Percentiles rank a stretch among this genome's conserved stretches.
These are phyloP conservation scores for Aspergillus nanangensis DNA, from an alignment of 495 filamentous ascomycete genomes.

Conservation along the genomic window DNA sequence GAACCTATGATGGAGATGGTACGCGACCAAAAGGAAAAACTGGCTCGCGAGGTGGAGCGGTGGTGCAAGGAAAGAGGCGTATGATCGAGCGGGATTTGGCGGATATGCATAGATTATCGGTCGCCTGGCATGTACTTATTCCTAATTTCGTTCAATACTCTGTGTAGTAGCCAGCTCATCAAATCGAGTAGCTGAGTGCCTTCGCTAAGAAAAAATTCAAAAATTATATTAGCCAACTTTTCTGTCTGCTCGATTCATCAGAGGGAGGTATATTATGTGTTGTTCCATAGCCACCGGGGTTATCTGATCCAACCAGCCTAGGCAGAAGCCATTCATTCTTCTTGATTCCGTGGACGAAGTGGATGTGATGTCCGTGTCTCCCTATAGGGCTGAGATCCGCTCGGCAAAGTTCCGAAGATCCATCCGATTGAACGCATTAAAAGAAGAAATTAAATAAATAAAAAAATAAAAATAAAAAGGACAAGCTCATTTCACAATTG, in stretches of 20 bases:
- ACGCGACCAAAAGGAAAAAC: constrained; percentile 59
- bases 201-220: no score
- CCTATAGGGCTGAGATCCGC: background rate
- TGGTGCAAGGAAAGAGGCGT: constrained; percentile 73
- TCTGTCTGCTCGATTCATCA: no score
- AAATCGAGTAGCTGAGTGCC: no score
- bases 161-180: no score
- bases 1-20: constrained; percentile 70
- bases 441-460: background rate
- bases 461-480: no score
- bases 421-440: background rate
- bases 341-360: background rate
- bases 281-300: no score
- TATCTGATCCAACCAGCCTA: no score
- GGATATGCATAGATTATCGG: no score
- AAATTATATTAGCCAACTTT: no score
- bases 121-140: no score
- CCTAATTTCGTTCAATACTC: no score
- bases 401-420: background rate
- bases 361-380: background rate
- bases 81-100: constrained; percentile 7
- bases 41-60: constrained; percentile 73
- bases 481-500: background rate
- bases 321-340: background rate
- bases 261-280: no score